These are phyloP conservation scores for Pleurotus tuber-regium DNA, from an alignment of 768 basidiomycete species.

Conservation along the genomic window DNA sequence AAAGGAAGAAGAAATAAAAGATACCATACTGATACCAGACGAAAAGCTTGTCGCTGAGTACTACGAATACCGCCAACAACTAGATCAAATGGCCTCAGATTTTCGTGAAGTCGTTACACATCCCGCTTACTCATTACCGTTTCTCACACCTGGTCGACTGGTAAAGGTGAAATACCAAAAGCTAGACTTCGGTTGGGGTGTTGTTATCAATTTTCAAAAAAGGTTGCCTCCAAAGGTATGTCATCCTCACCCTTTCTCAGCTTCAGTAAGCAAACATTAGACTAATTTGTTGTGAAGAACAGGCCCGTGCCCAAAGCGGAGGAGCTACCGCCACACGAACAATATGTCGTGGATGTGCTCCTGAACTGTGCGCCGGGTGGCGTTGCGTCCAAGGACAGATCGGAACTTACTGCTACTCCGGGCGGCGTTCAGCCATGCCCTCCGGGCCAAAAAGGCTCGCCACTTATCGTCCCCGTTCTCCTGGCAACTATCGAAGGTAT, in stretches of 20 bases:
- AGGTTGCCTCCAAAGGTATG: slow-evolving; percentile 76
- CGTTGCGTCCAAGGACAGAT: slow-evolving; percentile 55
- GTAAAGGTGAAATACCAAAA: slow-evolving; percentile 87
- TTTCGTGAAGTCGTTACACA: slow-evolving; percentile 93
- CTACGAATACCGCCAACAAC: slow-evolving; percentile 89
- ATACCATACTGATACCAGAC: slow-evolving; percentile 71
- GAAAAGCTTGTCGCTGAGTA: slow-evolving; percentile 86
- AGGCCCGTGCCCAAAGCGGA: slow-evolving; percentile 66
- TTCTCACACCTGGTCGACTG: slow-evolving; percentile 90
- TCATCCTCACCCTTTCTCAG: background rate
- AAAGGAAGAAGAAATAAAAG: slow-evolving; percentile 64
- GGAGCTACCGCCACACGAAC: slow-evolving; percentile 77
- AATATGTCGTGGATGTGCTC: slow-evolving; percentile 92
- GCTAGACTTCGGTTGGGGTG: slow-evolving; percentile 95
- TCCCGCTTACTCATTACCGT: slow-evolving; percentile 91
- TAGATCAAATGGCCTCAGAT: slow-evolving; percentile 86
- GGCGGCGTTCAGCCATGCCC: slow-evolving; percentile 76
- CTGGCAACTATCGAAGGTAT: slow-evolving; percentile 85
- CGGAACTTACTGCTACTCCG: slow-evolving; percentile 53
- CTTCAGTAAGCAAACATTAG: no score
- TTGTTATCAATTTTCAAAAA: slow-evolving; percentile 91
- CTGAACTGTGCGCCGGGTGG: slow-evolving; percentile 73
- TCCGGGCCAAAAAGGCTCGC: slow-evolving; percentile 67
- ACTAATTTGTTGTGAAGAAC: slow-evolving; percentile 38
- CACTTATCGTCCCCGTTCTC: slow-evolving; percentile 86